Conservation (phyloP, 306 rosid species). For the Leucaena leucocephala region DNA sequence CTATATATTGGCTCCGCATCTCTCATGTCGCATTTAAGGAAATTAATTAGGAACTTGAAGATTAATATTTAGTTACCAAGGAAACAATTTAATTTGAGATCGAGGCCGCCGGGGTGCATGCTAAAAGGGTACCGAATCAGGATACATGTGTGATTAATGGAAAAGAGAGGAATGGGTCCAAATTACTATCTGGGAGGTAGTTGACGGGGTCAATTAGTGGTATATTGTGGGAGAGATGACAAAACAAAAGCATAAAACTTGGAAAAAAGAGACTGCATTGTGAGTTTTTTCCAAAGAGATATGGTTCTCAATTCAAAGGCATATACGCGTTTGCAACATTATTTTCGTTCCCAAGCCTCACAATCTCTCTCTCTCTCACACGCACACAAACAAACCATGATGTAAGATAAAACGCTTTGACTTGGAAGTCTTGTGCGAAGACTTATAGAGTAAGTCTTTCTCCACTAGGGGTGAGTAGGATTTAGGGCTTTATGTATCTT, state of each 20-base stretch:
- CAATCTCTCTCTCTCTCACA: background rate
- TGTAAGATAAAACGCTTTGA: constrained; percentile 37
- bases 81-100: too few species aligned
- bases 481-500: background rate
- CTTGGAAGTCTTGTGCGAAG: constrained; percentile 56
- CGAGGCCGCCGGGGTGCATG: background rate
- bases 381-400: background rate
- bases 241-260: background rate
- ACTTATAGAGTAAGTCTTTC: constrained; percentile 46
- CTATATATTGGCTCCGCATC: background rate
- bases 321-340: constrained; percentile 45
- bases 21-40: background rate
- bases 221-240: background rate
- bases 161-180: background rate
- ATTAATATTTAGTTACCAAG: background rate
- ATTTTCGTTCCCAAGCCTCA: background rate
- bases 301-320: constrained; percentile 41
- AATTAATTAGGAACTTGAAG: background rate
- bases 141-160: background rate
- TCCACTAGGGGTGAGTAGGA: background rate
- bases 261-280: background rate
- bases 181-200: background rate
- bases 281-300: background rate
- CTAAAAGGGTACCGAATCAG: background rate
- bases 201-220: constrained; percentile 9